Evolutionary conservation across 805 yeast genomes (phyloP).

Genomic region (Cyberlindnera petersonii): DNA sequence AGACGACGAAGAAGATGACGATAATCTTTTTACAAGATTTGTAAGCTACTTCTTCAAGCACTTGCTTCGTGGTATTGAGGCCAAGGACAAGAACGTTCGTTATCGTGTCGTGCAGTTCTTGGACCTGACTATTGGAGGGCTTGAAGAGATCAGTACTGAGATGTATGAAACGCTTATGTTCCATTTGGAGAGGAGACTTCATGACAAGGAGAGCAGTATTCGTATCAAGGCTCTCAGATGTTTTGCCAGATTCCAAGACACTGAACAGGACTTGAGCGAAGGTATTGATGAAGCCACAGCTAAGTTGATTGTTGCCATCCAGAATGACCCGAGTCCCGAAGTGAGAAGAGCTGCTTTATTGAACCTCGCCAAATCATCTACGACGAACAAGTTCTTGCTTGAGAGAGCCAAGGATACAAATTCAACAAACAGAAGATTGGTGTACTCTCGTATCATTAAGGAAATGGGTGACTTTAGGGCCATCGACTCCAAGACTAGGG

Average conservation of each 20-base stretch:
- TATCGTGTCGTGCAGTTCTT: conserved; percentile 74
- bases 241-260: conserved; percentile 70
- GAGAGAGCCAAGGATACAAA: conserved; percentile 84
- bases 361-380: conserved; percentile 54
- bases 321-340: conserved; percentile 81
- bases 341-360: conserved; percentile 82
- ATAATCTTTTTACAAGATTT: conserved; percentile 44
- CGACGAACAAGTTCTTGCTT: conserved; percentile 54
- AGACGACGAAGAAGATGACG: conserved; percentile 37
- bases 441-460: conserved; percentile 65
- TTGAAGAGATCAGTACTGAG: conserved; percentile 73
- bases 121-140: conserved; percentile 63
- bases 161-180: conserved; percentile 59
- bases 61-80: conserved; percentile 71
- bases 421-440: conserved; percentile 63
- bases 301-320: conserved; percentile 48
- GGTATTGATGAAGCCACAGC: conserved; percentile 44
- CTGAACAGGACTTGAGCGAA: conserved; percentile 30
- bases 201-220: conserved; percentile 73
- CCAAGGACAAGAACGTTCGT: conserved; percentile 72
- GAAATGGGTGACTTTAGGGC: conserved; percentile 61
- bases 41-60: conserved; percentile 60
- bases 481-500: conserved; percentile 54
- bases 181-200: conserved; percentile 57
- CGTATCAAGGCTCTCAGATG: conserved; percentile 84